Conservation (phyloP, 2,329 filamentous ascomycete genomes). For the Epichloe typhina region DNA sequence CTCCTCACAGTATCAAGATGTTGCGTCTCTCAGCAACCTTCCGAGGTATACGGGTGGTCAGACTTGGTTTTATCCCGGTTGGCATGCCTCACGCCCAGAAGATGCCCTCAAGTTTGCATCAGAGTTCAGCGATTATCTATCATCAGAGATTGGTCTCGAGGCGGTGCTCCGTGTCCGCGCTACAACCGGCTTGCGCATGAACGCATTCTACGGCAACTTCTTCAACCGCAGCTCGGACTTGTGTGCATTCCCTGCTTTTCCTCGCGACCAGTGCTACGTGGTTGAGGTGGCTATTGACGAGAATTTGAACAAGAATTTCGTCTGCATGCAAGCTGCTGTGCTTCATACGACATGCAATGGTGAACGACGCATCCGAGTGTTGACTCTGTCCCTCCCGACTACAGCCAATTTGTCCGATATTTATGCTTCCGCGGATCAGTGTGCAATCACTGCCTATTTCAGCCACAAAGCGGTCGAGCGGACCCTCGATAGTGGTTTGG, state of each 20-base stretch:
- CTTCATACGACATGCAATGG: constrained; percentile 97
- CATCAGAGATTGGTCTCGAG: constrained; percentile 88
- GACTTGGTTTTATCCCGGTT: constrained; percentile 96
- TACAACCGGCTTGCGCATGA: constrained; percentile 90
- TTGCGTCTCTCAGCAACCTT: constrained; percentile 88
- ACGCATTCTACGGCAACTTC: constrained; percentile 97
- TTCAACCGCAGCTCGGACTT: constrained; percentile 97
- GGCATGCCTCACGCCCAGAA: constrained; percentile 86
- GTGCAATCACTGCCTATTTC: constrained; percentile 86
- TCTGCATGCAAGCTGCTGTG: constrained; percentile 88
- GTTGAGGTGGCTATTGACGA: constrained; percentile 98
- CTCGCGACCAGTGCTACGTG: constrained; percentile 91
- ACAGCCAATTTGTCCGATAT: constrained; percentile 82
- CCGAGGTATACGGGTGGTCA: constrained; percentile 94
- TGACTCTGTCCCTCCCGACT: constrained; percentile 86
- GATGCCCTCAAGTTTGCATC: constrained; percentile 96
- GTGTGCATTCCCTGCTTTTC: constrained; percentile 95
- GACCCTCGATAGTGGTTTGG: constrained; percentile 70
- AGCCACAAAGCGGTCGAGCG: constrained; percentile 96
- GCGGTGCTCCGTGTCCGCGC: constrained; percentile 91
- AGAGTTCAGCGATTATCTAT: constrained; percentile 95
- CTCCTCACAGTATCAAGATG: constrained; percentile 91
- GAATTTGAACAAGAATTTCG: constrained; percentile 77
- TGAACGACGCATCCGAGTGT: constrained; percentile 84
- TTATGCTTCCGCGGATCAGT: constrained; percentile 90